Conservation (phyloP, 768 basidiomycete genomes). For the Sutorius australiensis region DNA sequence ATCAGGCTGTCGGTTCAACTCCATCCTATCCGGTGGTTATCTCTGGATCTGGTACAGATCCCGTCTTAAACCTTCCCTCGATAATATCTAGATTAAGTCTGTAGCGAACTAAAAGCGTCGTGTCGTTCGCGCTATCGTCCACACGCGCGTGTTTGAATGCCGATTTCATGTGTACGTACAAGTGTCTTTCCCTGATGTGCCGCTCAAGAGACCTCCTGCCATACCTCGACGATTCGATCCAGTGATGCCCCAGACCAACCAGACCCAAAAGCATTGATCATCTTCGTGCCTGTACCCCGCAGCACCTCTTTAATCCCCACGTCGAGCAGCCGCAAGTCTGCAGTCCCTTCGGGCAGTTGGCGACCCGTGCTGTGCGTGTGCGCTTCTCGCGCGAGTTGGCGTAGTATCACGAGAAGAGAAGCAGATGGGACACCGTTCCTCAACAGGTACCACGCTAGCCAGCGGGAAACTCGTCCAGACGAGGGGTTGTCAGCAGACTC, state of each 20-base stretch:
- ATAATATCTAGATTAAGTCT: too few relatives aligned
- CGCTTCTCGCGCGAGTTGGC: conserved; percentile 59
- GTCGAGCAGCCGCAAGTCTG: conserved; percentile 35
- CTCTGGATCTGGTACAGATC: not conserved
- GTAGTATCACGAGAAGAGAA: conserved; percentile 59
- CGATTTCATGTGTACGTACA: not conserved
- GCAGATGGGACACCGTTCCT: conserved; percentile 69
- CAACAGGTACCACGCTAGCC: conserved; percentile 68
- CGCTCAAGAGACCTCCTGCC: conserved; percentile 35
- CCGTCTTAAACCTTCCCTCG: not conserved
- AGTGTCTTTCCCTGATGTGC: not conserved
- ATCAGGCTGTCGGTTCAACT: too few relatives aligned
- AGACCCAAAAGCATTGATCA: conserved; percentile 63
- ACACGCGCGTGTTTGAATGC: not conserved
- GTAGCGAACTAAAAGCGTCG: not conserved
- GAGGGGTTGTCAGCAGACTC: conserved; percentile 10
- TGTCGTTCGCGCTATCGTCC: not conserved
- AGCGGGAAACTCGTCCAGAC: conserved; percentile 27
- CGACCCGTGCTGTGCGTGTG: conserved; percentile 50
- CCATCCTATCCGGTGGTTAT: not conserved
- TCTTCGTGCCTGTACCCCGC: conserved; percentile 79
- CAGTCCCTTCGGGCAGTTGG: conserved; percentile 51
- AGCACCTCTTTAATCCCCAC: conserved; percentile 80
- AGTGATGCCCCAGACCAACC: conserved; percentile 73
- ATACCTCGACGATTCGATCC: conserved; percentile 60